A percentile compares a stretch with the other conserved stretches of the same genome.
phyloP scores from a whole-genome alignment of 805 yeast genomes.

The Martiniozyma abietophila region DNA sequence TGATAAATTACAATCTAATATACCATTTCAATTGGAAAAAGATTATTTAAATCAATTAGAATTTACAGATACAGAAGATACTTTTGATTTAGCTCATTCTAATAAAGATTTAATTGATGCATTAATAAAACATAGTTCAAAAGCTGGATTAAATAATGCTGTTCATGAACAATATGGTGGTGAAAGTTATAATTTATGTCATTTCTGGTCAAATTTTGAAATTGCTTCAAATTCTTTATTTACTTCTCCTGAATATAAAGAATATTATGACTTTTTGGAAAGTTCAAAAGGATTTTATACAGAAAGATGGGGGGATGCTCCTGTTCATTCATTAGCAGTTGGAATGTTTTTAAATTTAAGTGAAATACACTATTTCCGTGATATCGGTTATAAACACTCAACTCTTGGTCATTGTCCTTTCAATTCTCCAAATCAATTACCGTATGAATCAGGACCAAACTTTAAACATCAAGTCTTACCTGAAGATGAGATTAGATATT shows the following conservation, averaged over 20 bases:
- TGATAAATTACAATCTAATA: slow-evolving; percentile 17
- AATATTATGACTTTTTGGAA: slow-evolving; percentile 64
- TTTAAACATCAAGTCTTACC: slow-evolving; percentile 28
- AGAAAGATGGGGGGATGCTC: slow-evolving; percentile 98
- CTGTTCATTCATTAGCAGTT: slow-evolving; percentile 81
- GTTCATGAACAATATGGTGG: slow-evolving; percentile 52
- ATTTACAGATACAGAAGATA: slow-evolving; percentile 4
- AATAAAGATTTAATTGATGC: slow-evolving; percentile 27
- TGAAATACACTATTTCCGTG: slow-evolving; percentile 85
- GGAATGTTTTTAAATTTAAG: slow-evolving; percentile 61
- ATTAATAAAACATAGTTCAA: slow-evolving; percentile 31
- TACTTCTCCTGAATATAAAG: slow-evolving; percentile 51
- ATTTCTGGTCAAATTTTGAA: slow-evolving; percentile 91
- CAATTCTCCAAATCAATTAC: slow-evolving; percentile 48
- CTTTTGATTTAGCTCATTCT: slow-evolving; percentile 10
- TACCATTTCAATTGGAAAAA: slow-evolving; percentile 21
- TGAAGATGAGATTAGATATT: slow-evolving; percentile 31
- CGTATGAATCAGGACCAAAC: slow-evolving; percentile 28
- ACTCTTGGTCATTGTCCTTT: slow-evolving; percentile 77
- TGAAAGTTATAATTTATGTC: slow-evolving; percentile 69
- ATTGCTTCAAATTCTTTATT: slow-evolving; percentile 78
- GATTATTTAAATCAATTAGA: neutral
- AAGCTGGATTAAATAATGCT: slow-evolving; percentile 22
- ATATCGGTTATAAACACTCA: slow-evolving; percentile 83
- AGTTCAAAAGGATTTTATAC: slow-evolving; percentile 71